A percentile compares a stretch with the other conserved stretches of the same genome.
These are phyloP conservation scores for Arctium lappa DNA, from an alignment of 129 eudicot species.

Conservation along the genomic window DNA sequence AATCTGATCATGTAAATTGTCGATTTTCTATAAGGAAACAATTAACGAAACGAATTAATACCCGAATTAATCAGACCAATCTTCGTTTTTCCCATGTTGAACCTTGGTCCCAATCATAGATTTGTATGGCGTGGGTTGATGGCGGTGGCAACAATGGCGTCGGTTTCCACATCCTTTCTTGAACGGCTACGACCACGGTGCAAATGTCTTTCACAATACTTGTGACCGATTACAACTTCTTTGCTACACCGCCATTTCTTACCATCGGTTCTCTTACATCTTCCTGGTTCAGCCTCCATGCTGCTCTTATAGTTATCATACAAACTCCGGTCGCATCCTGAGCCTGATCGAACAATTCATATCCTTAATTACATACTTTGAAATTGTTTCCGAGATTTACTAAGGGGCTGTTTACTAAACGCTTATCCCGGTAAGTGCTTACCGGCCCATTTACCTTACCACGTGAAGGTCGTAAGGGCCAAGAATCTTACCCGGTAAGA, in stretches of 20 bases:
- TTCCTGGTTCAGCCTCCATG: constrained; percentile 51
- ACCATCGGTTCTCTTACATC: constrained; percentile 66
- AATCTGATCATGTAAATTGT: no score
- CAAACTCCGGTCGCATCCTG: constrained; percentile 29
- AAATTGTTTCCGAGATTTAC: background rate
- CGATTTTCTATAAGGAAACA: no score
- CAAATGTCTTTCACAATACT: constrained; percentile 54
- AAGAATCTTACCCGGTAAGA: no score
- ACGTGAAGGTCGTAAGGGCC: no score
- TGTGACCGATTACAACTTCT: constrained; percentile 32
- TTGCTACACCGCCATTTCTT: constrained; percentile 59
- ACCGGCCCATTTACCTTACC: no score
- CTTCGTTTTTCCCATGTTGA: no score
- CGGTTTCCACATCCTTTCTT: constrained; percentile 39
- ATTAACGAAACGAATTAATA: no score
- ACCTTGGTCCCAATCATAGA: background rate
- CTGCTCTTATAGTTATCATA: constrained; percentile 24
- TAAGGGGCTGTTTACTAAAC: no score
- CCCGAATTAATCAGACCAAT: no score
- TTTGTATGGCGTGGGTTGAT: background rate
- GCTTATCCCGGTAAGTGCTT: no score
- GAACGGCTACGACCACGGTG: constrained; percentile 40
- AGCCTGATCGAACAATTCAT: background rate
- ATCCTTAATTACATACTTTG: background rate
- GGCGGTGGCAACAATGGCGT: background rate